Conservation (phyloP, 257 asterid genomes). For the Primulina eburnea region DNA sequence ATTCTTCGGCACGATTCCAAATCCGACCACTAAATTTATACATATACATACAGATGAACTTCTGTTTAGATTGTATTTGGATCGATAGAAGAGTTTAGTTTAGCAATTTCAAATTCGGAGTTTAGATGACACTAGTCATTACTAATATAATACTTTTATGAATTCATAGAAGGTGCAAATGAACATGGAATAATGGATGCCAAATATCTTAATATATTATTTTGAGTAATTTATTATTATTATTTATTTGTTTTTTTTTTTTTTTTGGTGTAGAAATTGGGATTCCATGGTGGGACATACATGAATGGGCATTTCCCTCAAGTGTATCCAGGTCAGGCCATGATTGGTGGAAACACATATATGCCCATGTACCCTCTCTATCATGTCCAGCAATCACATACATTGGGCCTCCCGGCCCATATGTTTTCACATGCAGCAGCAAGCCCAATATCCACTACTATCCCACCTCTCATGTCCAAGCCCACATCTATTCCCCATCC, state of each 20-base stretch:
- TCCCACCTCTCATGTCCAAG: slow-evolving; percentile 51
- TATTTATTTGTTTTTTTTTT: no score
- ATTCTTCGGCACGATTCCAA: background rate
- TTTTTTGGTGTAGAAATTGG: slow-evolving; percentile 45
- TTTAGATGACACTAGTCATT: no score
- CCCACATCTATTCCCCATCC: slow-evolving; percentile 66
- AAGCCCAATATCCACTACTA: slow-evolving; percentile 40
- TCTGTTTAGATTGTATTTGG: no score
- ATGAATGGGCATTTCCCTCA: slow-evolving; percentile 78
- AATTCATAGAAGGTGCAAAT: no score
- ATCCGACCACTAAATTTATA: background rate
- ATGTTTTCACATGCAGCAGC: slow-evolving; percentile 48
- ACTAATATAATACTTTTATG: no score
- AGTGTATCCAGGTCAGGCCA: slow-evolving; percentile 59
- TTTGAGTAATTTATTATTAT: no score
- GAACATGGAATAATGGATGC: no score
- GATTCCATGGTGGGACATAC: slow-evolving; percentile 77
- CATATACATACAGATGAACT: no score
- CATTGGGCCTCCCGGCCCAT: slow-evolving; percentile 92
- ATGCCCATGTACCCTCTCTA: slow-evolving; percentile 79
- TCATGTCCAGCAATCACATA: slow-evolving; percentile 62
- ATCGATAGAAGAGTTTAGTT: no score
- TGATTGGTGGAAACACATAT: slow-evolving; percentile 62
- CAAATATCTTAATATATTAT: no score
- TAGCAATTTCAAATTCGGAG: no score